These are phyloP conservation scores for Didymella exigua DNA, from an alignment of 2,329 filamentous ascomycete genomes.

Conservation along the genomic window DNA sequence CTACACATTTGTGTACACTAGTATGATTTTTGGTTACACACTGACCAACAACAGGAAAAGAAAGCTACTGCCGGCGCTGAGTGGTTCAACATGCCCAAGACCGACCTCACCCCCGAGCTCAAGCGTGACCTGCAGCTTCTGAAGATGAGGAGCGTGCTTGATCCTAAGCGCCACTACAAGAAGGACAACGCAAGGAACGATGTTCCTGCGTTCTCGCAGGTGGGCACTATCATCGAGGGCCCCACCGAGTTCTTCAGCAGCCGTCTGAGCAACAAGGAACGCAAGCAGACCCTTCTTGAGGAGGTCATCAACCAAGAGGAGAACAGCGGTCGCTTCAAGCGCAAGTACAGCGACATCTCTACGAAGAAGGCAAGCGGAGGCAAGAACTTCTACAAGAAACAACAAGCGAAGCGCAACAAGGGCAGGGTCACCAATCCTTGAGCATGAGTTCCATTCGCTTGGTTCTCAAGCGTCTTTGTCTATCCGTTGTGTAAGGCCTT, in stretches of 20 bases:
- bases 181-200: slow-evolving; percentile 76
- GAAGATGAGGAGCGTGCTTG: slow-evolving; percentile 85
- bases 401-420: slow-evolving; percentile 65
- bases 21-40: slow-evolving; percentile 8
- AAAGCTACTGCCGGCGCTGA: slow-evolving; percentile 74
- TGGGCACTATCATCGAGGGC: slow-evolving; percentile 87
- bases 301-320: slow-evolving; percentile 76
- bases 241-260: slow-evolving; percentile 85
- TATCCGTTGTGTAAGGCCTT: not conserved
- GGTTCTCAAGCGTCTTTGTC: not conserved
- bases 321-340: slow-evolving; percentile 74
- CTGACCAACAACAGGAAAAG: slow-evolving; percentile 54
- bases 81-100: slow-evolving; percentile 90
- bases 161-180: slow-evolving; percentile 89
- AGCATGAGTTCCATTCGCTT: slow-evolving; percentile 8
- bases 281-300: slow-evolving; percentile 84
- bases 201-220: slow-evolving; percentile 82
- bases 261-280: slow-evolving; percentile 82
- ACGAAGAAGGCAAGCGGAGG: slow-evolving; percentile 82
- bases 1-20: slow-evolving; percentile 14
- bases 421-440: slow-evolving; percentile 45
- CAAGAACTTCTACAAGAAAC: slow-evolving; percentile 84
- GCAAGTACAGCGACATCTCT: slow-evolving; percentile 87
- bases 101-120: slow-evolving; percentile 80
- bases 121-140: slow-evolving; percentile 89